Base-by-base conservation (phyloP, 1,284 basidiomycete species). In the Athelia psychrophila region DNA sequence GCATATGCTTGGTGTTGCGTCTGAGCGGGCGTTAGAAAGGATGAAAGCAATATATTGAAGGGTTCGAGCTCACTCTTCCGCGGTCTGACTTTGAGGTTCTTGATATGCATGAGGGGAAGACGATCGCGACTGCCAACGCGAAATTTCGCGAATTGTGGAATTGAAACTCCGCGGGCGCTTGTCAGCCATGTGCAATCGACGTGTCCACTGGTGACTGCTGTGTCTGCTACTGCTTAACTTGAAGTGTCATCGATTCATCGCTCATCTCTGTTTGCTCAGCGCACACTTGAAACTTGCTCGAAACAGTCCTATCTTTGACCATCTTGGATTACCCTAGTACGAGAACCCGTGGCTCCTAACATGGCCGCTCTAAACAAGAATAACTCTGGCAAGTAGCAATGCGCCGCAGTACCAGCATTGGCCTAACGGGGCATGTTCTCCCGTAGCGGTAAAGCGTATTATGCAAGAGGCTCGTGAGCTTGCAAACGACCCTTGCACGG, bases 401-500 rank as follows among this genome's bases (percentile, higher is more conserved):
- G 12, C 18, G 18, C 23, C 30, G 44, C 47, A 20, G 33, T 46
- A 32, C 16, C 23, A 15, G 23, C 22, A 6, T 44, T 19, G 25
- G 18, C 25, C 44, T 19, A 46, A 32, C 8, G 32, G 15, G 18
- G 24, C 40, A 8, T 25, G 1, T 3, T 44, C 32, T 13, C 18
- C 5, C 47, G 33, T 71, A 81, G 93, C 93, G 50, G 90, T 97
- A 54, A 97, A 97, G 75, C 86, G 96, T 45, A 97, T 98, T 59
- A 91, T 98, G 84, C 93, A 94, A 66, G 95, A 98, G 72, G 95
- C 95, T 3, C 78, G 84, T 55, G 95, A 98, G 66, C 81, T 97
- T 8, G 83, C 86, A 5, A 81, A 81, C 51, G 94, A 95, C 67
- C 82, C 85, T 51, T 87, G 81, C 50, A 84, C 86, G 1, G 92